Evolutionary conservation across 2,329 filamentous ascomycete species (phyloP).

Genomic region (Colletotrichum agaves): DNA sequence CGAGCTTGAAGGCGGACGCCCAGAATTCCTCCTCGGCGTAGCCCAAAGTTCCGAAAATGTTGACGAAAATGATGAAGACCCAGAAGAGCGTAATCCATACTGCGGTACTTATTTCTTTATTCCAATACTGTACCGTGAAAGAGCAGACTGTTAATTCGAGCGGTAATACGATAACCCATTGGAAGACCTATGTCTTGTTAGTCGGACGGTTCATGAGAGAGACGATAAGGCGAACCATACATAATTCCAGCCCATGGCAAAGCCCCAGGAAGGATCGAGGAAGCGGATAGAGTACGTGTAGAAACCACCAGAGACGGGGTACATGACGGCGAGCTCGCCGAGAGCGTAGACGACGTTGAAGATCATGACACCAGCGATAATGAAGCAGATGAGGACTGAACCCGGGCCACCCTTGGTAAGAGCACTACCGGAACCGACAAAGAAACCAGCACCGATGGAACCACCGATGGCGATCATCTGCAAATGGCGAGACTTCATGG

Average conservation of each 20-base stretch:
- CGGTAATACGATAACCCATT: constrained; percentile 62
- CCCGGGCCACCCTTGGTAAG: constrained; percentile 61
- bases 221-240: constrained; percentile 21
- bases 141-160: constrained; percentile 62
- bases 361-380: constrained; percentile 69
- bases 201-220: background rate
- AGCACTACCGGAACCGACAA: constrained; percentile 68
- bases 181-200: constrained; percentile 48
- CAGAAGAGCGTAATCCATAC: constrained; percentile 67
- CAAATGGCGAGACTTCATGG: constrained; percentile 67
- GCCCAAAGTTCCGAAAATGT: constrained; percentile 65
- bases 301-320: constrained; percentile 71
- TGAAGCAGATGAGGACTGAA: constrained; percentile 60
- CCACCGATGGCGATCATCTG: constrained; percentile 73
- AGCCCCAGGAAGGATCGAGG: constrained; percentile 70
- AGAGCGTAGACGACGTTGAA: constrained; percentile 70
- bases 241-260: constrained; percentile 64
- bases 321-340: constrained; percentile 70
- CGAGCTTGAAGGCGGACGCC: constrained; percentile 65
- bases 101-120: constrained; percentile 54
- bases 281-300: constrained; percentile 71
- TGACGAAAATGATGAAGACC: constrained; percentile 59
- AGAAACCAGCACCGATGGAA: constrained; percentile 72
- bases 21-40: constrained; percentile 68
- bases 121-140: constrained; percentile 64